Conservation (phyloP, 495 filamentous ascomycete genomes). For the Peziza echinospora region DNA sequence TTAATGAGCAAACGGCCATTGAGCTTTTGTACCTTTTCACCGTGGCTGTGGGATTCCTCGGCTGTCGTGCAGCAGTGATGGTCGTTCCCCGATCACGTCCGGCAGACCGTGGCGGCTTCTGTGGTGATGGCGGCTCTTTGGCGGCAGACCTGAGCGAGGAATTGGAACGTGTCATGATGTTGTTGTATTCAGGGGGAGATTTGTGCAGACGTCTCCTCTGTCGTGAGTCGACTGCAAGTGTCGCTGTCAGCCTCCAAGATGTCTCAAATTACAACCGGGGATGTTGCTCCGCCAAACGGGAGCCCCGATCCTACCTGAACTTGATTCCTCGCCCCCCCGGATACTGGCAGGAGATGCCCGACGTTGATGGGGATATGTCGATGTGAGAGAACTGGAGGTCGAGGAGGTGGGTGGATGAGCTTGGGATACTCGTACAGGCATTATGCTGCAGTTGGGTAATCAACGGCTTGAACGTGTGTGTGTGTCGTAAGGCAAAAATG, state of each 20-base stretch:
- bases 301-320: neutral
- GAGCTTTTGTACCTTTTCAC: too few relatives aligned
- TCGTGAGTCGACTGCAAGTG: conserved; percentile 10
- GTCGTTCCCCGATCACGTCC: conserved; percentile 15
- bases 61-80: too few relatives aligned
- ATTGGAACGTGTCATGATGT: conserved; percentile 1
- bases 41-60: too few relatives aligned
- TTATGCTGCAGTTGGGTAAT: conserved; percentile 8
- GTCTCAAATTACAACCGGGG: too few relatives aligned
- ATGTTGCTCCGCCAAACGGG: too few relatives aligned
- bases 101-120: conserved; percentile 9
- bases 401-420: conserved; percentile 4
- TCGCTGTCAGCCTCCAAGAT: neutral
- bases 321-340: neutral
- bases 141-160: conserved; percentile 15
- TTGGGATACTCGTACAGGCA: conserved; percentile 3
- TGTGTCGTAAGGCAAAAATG: conserved; percentile 15
- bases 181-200: conserved; percentile 12
- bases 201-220: conserved; percentile 19
- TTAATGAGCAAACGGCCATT: too few relatives aligned
- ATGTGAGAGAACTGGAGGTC: neutral
- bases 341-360: neutral
- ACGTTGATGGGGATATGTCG: neutral
- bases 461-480: conserved; percentile 7
- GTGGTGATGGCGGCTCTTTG: conserved; percentile 15